Evolutionary conservation across 768 basidiomycete genomes (phyloP).

Genomic region (Tylopilus sp.): DNA sequence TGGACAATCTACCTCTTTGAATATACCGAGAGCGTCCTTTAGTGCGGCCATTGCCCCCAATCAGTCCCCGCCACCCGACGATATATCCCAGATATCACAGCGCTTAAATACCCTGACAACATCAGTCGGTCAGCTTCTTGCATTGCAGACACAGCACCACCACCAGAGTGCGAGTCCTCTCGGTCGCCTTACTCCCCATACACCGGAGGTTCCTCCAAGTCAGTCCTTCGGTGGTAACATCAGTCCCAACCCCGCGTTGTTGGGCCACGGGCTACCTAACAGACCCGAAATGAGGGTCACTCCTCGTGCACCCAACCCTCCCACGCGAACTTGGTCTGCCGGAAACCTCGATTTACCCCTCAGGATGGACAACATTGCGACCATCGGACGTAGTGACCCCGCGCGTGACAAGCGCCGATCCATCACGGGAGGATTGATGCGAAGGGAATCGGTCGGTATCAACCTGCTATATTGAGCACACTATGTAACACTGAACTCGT

Average conservation of each 20-base stretch:
- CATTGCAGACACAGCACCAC: slow-evolving; percentile 71
- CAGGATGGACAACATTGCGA: slow-evolving; percentile 43
- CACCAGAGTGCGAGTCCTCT: slow-evolving; percentile 44
- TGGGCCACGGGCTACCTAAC: slow-evolving; percentile 61
- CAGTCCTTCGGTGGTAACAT: slow-evolving; percentile 36
- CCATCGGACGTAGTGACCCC: slow-evolving; percentile 37
- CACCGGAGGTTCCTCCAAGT: slow-evolving; percentile 45
- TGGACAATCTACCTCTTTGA: slow-evolving; percentile 33
- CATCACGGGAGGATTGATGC: slow-evolving; percentile 55
- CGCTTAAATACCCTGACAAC: slow-evolving; percentile 76
- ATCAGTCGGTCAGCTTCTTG: slow-evolving; percentile 82
- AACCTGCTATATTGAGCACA: slow-evolving; percentile 27
- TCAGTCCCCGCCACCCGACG: slow-evolving; percentile 63
- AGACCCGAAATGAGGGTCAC: slow-evolving; percentile 61
- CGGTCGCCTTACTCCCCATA: slow-evolving; percentile 31
- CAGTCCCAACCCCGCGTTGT: slow-evolving; percentile 35
- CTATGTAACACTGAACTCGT: slow-evolving; percentile 13
- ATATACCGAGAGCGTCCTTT: slow-evolving; percentile 57
- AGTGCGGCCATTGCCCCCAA: slow-evolving; percentile 70
- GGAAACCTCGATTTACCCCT: slow-evolving; percentile 74
- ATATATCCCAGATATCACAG: slow-evolving; percentile 72
- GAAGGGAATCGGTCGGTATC: slow-evolving; percentile 75
- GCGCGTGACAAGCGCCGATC: slow-evolving; percentile 74
- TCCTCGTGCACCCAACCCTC: slow-evolving; percentile 63
- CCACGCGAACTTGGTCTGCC: slow-evolving; percentile 82